A percentile compares a stretch with the other conserved stretches of the same genome.
Conservation (phyloP, 1,139 yeast genomes). For the Debaryomyces fabryi region DNA sequence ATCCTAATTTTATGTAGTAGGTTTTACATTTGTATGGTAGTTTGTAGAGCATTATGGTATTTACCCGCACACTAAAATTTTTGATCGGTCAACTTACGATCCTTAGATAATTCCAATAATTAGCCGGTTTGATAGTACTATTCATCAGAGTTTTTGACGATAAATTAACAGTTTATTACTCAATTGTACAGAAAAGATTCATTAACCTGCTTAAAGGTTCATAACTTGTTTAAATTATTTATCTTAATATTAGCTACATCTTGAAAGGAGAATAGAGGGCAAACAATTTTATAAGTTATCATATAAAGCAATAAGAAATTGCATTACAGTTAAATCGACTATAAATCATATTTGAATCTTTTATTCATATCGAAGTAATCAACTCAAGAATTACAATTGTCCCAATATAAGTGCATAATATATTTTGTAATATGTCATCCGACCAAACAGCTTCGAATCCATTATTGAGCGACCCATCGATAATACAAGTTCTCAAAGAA, state of each 20-base stretch:
- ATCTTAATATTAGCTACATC: neutral
- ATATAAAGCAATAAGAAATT: neutral
- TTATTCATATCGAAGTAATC: neutral
- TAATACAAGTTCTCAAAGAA: slow-evolving; percentile 23
- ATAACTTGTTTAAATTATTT: neutral
- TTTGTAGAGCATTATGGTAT: neutral
- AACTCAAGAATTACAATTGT: neutral
- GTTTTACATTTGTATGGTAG: neutral
- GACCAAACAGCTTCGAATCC: slow-evolving; percentile 22
- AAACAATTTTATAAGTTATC: neutral
- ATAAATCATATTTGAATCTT: neutral
- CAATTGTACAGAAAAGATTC: neutral
- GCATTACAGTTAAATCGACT: neutral
- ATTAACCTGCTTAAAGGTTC: neutral
- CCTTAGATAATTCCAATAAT: slow-evolving; percentile 4
- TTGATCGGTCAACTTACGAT: slow-evolving; percentile 1
- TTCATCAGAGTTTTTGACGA: neutral
- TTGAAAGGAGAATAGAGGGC: neutral
- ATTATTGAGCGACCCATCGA: slow-evolving; percentile 39
- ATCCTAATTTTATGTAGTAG: neutral
- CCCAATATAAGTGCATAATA: neutral
- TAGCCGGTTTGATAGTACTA: neutral
- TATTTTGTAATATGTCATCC: slow-evolving; percentile 7
- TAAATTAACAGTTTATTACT: neutral
- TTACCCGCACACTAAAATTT: slow-evolving; percentile 9